A percentile compares a stretch with the other conserved stretches of the same genome.
Conservation (phyloP, 176 grass and related monocot species). For the Zea luxurians region DNA sequence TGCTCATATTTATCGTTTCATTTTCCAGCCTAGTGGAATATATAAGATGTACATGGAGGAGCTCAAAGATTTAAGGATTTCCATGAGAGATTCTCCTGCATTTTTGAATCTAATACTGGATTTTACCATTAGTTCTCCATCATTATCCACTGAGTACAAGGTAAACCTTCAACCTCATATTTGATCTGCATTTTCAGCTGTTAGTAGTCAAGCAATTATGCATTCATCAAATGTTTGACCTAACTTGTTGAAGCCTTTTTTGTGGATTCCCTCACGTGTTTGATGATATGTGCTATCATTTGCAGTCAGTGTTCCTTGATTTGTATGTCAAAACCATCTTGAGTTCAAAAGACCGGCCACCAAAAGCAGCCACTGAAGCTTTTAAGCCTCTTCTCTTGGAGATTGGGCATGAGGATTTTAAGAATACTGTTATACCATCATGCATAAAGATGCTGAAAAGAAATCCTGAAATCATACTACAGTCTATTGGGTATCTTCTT, state of each 20-base stretch:
- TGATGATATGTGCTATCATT: slow-evolving; percentile 35
- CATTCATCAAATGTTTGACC: slow-evolving; percentile 19
- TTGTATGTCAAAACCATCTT: slow-evolving; percentile 77
- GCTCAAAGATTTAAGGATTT: slow-evolving; percentile 80
- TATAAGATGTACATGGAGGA: slow-evolving; percentile 94
- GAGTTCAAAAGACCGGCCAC: slow-evolving; percentile 76
- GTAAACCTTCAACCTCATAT: slow-evolving; percentile 44
- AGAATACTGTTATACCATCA: slow-evolving; percentile 71
- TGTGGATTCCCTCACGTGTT: slow-evolving; percentile 2
- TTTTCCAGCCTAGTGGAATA: slow-evolving; percentile 59
- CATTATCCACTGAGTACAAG: slow-evolving; percentile 73
- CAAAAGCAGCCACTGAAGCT: slow-evolving; percentile 69
- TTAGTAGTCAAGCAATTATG: slow-evolving; percentile 18
- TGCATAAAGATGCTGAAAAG: slow-evolving; percentile 94
- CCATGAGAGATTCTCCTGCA: slow-evolving; percentile 55
- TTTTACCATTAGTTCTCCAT: slow-evolving; percentile 55
- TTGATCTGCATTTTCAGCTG: neutral
- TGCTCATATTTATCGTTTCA: slow-evolving; percentile 34
- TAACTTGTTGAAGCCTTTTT: slow-evolving; percentile 37
- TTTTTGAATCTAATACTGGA: slow-evolving; percentile 81
- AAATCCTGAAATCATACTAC: slow-evolving; percentile 89
- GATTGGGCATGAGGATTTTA: slow-evolving; percentile 87
- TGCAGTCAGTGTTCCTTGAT: slow-evolving; percentile 89
- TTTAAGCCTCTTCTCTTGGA: slow-evolving; percentile 75
- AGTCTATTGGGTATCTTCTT: slow-evolving; percentile 75